Evolutionary conservation across 2,329 filamentous ascomycete species (phyloP).

Genomic region (Talaromyces sp.): DNA sequence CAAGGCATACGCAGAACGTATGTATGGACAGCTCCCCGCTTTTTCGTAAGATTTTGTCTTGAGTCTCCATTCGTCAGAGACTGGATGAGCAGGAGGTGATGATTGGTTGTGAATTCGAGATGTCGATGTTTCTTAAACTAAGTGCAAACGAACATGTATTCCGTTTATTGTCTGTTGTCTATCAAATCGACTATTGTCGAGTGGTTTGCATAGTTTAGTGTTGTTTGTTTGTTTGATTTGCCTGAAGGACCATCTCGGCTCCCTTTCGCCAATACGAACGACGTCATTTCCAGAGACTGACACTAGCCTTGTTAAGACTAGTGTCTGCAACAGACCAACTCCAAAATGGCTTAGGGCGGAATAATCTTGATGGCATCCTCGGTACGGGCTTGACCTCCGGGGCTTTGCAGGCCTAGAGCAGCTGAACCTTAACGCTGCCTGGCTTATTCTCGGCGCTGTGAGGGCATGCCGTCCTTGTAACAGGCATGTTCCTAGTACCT

Average conservation of each 20-base stretch:
- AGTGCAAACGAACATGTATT: not conserved
- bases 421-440: not conserved
- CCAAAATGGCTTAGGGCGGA: not conserved
- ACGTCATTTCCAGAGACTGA: not conserved
- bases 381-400: not conserved
- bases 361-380: constrained; percentile 5
- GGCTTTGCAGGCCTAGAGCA: not conserved
- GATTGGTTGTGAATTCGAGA: constrained; percentile 6
- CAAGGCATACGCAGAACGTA: not conserved
- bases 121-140: not conserved
- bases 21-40: not conserved
- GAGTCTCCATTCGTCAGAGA: constrained; percentile 5
- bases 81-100: not conserved
- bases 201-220: not conserved
- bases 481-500: not conserved
- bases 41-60: not conserved
- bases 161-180: not conserved
- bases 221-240: not conserved
- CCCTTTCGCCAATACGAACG: not conserved
- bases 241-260: not conserved
- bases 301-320: not conserved
- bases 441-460: too few relatives aligned
- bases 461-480: not conserved
- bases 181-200: not conserved
- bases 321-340: not conserved